Base-by-base conservation (phyloP, 768 basidiomycete species). In the Boletus speciosus region DNA sequence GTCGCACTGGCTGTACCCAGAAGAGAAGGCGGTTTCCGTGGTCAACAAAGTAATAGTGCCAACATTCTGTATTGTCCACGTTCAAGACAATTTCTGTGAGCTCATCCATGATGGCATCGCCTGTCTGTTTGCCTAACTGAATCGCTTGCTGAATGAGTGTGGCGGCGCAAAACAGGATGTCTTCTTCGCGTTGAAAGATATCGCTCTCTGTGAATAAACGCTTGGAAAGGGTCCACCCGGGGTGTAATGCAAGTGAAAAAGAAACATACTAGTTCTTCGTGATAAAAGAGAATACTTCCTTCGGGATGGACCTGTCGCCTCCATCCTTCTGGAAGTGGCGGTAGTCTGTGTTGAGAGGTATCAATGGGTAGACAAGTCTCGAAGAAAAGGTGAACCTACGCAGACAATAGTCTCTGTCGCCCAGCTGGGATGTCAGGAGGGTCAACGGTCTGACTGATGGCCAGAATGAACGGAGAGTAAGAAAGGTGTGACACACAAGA, bases 21-120 rank as follows among this genome's bases (percentile, higher is more conserved):
- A 63, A 63, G 12, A 63, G 50, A 37, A 61, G 61, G 27, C 35
- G 57, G 21, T 59, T 9, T 6, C 16, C 40, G 34, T 61, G 61
- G 47, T 61, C 61, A 16, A 56, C 61, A 36, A 62, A 61, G 35
- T 62, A 56, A 44, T 61, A 64, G n/a, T 19, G 14, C 42, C 61
- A 63, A 21, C 1, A 1, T 7, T 7, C 21, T n/a, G 2, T 4
- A 6, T 43, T 35, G 7, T 56, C 51, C 32, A 63, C 40, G 8
- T 60, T 55, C 9, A 58, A 15, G 10, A 62, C 60, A 5, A 60
- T 37, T 29, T 61, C 56, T 14, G 47, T 47, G 39, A 55, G 35
- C 2, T 55, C 49, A 12, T 61, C 57, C 5, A 60, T 21, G 25
- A 38, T 47, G 32, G 49, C 53, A 19, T 7, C 1, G 11, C 25